phyloP scores from a whole-genome alignment of 176 grass and related monocot species.

The Microstegium vimineum region DNA sequence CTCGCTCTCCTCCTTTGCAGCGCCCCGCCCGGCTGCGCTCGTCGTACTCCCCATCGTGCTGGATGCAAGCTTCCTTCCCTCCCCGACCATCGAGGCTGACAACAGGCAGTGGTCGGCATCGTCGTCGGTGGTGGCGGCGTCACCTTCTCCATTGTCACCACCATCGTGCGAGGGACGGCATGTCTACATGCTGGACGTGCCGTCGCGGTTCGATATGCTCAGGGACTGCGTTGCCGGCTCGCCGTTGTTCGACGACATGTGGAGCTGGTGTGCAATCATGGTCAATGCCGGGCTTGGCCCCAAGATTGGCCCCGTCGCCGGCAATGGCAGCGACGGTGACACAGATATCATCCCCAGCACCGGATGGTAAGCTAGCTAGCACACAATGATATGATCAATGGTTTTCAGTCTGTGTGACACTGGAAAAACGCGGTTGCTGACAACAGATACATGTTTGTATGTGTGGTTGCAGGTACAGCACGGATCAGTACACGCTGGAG shows the following conservation, averaged over 20 bases:
- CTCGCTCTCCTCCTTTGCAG: background rate
- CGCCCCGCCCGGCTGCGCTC: background rate
- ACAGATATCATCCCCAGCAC: constrained; percentile 17
- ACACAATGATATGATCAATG: no score
- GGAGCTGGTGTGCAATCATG: constrained; percentile 21
- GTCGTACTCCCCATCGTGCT: background rate
- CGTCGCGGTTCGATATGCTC: constrained; percentile 29
- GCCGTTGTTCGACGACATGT: constrained; percentile 16
- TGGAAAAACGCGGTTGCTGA: background rate
- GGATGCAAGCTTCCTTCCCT: background rate
- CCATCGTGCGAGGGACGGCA: constrained; percentile 28
- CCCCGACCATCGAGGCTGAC: background rate
- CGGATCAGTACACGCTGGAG: constrained; percentile 65
- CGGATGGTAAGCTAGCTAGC: constrained; percentile 24
- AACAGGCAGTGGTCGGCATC: background rate
- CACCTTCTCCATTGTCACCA: background rate
- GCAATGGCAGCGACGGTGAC: background rate
- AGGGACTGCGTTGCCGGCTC: constrained; percentile 23
- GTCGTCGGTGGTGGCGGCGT: background rate
- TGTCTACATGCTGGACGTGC: constrained; percentile 38
- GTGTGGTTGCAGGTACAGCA: constrained; percentile 40
- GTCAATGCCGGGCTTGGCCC: constrained; percentile 46
- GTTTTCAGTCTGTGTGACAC: no score
- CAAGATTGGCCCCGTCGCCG: background rate
- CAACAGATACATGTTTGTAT: background rate